phyloP scores from a whole-genome alignment of 78 protist genomes.

The Bodo saltans region DNA sequence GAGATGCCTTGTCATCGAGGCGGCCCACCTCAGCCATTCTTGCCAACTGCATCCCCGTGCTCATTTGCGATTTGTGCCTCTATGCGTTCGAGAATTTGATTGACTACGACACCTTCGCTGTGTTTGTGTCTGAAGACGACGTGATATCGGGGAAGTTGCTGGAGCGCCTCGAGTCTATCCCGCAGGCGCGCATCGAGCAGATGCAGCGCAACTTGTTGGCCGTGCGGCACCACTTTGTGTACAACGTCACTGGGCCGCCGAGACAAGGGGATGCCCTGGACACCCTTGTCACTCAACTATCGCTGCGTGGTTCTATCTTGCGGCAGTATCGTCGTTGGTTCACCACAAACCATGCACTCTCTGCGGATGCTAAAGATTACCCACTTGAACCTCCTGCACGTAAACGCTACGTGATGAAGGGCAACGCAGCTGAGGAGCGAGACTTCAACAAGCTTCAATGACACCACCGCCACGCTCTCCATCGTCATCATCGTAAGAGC shows the following conservation, averaged over 20 bases:
- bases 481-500: no score
- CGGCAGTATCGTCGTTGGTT: not conserved
- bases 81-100: not conserved
- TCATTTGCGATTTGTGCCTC: slow-evolving; percentile 10
- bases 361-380: not conserved
- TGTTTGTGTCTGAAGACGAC: slow-evolving; percentile 5
- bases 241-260: slow-evolving; percentile 1
- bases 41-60: slow-evolving; percentile 17
- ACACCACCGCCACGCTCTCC: no score
- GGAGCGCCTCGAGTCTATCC: not conserved
- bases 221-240: slow-evolving; percentile 5
- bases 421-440: not conserved
- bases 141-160: not conserved
- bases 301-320: not conserved
- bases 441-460: not conserved
- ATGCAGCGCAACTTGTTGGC: not conserved
- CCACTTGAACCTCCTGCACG: not conserved
- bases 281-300: not conserved
- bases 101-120: slow-evolving; percentile 10
- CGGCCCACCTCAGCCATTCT: slow-evolving; percentile 15
- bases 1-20: not conserved
- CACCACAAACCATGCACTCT: not conserved
- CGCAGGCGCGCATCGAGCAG: not conserved
- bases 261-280: slow-evolving; percentile 7
- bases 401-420: not conserved